These are phyloP conservation scores for Westerdykella sp. DNA, from an alignment of 2,329 filamentous ascomycete genomes.

Conservation along the genomic window DNA sequence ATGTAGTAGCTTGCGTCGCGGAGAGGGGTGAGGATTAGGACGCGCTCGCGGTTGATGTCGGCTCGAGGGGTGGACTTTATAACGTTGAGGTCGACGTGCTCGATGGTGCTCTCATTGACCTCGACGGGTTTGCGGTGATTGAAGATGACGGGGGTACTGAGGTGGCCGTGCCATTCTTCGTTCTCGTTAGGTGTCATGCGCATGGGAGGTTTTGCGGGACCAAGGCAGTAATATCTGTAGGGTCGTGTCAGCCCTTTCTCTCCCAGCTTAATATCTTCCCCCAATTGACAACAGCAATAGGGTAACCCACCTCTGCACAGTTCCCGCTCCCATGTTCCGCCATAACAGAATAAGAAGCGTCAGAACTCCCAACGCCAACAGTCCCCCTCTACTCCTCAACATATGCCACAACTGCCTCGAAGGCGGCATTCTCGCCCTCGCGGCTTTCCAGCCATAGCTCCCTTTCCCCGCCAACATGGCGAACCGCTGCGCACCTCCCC, in stretches of 20 bases:
- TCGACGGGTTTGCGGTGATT: conserved; percentile 88
- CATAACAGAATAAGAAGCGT: conserved; percentile 76
- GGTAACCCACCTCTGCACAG: conserved; percentile 98
- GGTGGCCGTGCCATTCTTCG: conserved; percentile 78
- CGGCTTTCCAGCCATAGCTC: conserved; percentile 78
- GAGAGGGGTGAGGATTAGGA: conserved; percentile 87
- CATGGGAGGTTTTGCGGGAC: conserved; percentile 90
- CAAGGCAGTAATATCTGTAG: conserved; percentile 91
- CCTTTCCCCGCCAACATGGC: conserved; percentile 85
- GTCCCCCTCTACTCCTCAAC: conserved; percentile 69
- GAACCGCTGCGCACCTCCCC: conserved; percentile 4
- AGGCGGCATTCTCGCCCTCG: conserved; percentile 71
- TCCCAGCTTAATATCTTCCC: neutral
- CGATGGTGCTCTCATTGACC: conserved; percentile 74
- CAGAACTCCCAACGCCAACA: conserved; percentile 65
- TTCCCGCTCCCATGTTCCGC: conserved; percentile 73
- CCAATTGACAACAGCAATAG: no score
- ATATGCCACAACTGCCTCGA: conserved; percentile 58
- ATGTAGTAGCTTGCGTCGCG: conserved; percentile 81
- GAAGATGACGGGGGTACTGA: conserved; percentile 90
- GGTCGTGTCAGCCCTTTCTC: conserved; percentile 15
- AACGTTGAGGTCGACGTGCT: conserved; percentile 75
- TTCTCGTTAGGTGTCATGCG: conserved; percentile 90
- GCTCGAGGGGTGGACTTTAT: conserved; percentile 77
- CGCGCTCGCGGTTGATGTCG: conserved; percentile 70